Evolutionary conservation across 1,284 basidiomycete genomes (phyloP), one percentile per base, ranked within the genome.

Genomic region (Pyrrhoderma noxium): DNA sequence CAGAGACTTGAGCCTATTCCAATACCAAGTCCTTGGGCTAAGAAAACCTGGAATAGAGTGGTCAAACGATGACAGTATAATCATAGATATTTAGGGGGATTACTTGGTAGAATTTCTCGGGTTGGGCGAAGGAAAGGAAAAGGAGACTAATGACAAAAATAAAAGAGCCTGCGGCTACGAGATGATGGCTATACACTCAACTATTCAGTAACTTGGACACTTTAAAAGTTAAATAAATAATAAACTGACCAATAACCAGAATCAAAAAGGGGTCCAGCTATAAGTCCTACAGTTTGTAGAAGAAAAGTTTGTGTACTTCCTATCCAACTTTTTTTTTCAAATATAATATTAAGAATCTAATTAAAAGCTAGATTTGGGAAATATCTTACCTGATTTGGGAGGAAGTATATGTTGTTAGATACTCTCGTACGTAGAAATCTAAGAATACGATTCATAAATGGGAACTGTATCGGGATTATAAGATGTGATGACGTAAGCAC

Each of bases 91-190:
- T n/a, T n/a, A n/a, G 52, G 49, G 19, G 66, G 55, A 45, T 55
- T 51, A 69, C 71, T 61, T 73, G 71, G 56, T 73, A 73, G 49
- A 67, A 71, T 43, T 72, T 64, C 23, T 66, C 63, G 8, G 67
- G 58, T 14, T 69, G 63, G 0, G 69, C 62, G n/a, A 72, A 57
- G 0, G 71, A 72, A 21, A 73, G 64, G 71, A 72, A 71, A 59
- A 73, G 71, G 5, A 72, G 62, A 49, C 65, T 70, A 52, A 70
- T 65, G 9, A 67, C 61, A 35, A 68, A 65, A n/a, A 73, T 55
- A 2, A 65, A 8, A 1, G 65, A 60, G 2, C 69, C 71, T 9
- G 61, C 62, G 9, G 71, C 65, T 61, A 70, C 69, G 9, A 72
- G 52, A 52, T 67, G 65, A 45, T 68, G 67, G 54, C 71, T 74